Percentiles rank a stretch among this genome's conserved stretches.
These are phyloP conservation scores for Paramyrothecium sp. DNA, from an alignment of 2,329 filamentous ascomycete genomes.

Conservation along the genomic window DNA sequence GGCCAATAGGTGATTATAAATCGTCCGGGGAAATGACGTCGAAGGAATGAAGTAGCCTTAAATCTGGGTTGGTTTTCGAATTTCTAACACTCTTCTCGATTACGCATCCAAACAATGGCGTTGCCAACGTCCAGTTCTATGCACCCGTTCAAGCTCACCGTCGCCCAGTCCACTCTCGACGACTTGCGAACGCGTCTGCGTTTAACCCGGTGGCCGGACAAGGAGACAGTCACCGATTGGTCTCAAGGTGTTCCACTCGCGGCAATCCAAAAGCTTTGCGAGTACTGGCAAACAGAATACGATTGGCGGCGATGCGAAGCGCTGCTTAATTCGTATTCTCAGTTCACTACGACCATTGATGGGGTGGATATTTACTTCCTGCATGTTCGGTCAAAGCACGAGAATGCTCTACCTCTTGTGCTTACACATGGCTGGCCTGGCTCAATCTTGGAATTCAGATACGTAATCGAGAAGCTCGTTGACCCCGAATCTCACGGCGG, in stretches of 20 bases:
- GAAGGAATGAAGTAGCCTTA: neutral
- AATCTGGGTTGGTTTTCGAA: no score
- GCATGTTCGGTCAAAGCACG: conserved; percentile 7
- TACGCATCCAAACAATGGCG: neutral
- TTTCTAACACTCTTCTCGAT: no score
- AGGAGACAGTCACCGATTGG: neutral
- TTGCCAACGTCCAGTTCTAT: neutral
- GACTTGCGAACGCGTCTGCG: no score
- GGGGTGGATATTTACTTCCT: conserved; percentile 6
- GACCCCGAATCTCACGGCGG: conserved; percentile 5
- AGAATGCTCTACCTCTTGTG: conserved; percentile 7
- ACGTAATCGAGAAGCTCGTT: conserved; percentile 3
- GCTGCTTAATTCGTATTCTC: conserved; percentile 8
- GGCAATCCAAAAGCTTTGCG: conserved; percentile 3
- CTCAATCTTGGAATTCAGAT: conserved; percentile 5
- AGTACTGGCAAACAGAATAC: conserved; percentile 7
- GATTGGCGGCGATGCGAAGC: conserved; percentile 10
- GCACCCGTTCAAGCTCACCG: neutral
- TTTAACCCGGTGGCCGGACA: no score
- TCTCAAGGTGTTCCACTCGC: neutral
- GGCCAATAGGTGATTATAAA: neutral
- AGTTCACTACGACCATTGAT: conserved; percentile 7
- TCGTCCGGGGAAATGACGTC: neutral
- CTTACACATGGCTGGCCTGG: conserved; percentile 11
- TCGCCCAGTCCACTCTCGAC: no score